These are phyloP conservation scores for Xylariaceae sp. DNA, from an alignment of 2,329 filamentous ascomycete species.

Conservation along the genomic window DNA sequence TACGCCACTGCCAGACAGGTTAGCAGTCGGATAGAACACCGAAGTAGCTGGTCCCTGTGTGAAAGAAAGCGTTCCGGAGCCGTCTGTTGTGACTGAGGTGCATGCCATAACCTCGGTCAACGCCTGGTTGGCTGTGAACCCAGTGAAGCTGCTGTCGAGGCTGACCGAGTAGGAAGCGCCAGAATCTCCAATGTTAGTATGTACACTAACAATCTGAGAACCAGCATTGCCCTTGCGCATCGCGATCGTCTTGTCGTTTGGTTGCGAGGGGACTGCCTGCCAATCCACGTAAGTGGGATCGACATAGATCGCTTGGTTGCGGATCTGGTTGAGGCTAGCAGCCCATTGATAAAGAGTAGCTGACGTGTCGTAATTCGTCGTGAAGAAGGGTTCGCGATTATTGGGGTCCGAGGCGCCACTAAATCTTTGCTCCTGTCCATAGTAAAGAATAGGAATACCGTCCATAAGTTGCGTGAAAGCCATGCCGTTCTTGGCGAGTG, in stretches of 20 bases:
- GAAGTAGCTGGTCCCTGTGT: conserved; percentile 40
- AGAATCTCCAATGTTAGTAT: conserved; percentile 39
- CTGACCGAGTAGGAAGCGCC: conserved; percentile 33
- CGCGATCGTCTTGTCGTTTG: conserved; percentile 40
- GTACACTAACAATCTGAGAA: conserved; percentile 36
- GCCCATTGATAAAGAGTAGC: conserved; percentile 43
- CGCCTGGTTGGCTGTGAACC: conserved; percentile 33
- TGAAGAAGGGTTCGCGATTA: conserved; percentile 51
- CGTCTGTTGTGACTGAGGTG: conserved; percentile 39
- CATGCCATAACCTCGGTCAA: conserved; percentile 46
- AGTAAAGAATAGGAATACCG: conserved; percentile 58
- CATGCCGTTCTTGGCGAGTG: conserved; percentile 51
- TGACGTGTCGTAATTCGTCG: conserved; percentile 42
- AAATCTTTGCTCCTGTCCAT: conserved; percentile 58
- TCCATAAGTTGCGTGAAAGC: conserved; percentile 53
- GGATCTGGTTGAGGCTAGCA: conserved; percentile 47
- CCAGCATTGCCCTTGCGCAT: conserved; percentile 42
- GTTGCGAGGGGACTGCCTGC: conserved; percentile 38
- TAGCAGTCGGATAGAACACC: conserved; percentile 36
- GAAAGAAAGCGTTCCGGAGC: conserved; percentile 42
- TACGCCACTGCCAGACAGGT: conserved; percentile 12
- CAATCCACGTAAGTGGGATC: conserved; percentile 40
- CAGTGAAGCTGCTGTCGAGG: conserved; percentile 36
- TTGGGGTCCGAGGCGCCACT: conserved; percentile 39
- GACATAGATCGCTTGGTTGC: conserved; percentile 39